Evolutionary conservation across 2,329 filamentous ascomycete species (phyloP), one percentile per base, ranked within the genome.

Genomic region (Ciborinia camelliae): DNA sequence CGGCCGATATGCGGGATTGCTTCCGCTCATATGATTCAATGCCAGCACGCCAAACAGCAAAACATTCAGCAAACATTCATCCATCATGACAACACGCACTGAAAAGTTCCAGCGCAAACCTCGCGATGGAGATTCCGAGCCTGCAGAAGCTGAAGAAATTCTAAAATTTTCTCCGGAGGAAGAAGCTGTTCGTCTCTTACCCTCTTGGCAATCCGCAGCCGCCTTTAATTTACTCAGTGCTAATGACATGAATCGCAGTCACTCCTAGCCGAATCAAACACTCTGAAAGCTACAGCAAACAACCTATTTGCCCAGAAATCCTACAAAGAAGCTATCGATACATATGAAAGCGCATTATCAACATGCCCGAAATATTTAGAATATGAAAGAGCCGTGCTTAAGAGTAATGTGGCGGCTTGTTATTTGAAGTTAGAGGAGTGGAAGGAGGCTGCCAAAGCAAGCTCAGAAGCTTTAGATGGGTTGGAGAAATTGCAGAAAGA

Each of bases 381-480:
- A 75, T 97, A 91, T 78, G 92, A 97, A 71, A 82, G 94, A 68
- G 92, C 93, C 32, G 91, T 98, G 12, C 81, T 98, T 7, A 86
- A 89, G 66, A 92, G 90, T 75, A 98, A 98, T 79, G 89, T 97
- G 69, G 85, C 94, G 1, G 94, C 93, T 12, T 97, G 92, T 74
- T 86, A 97, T 72, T 76, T 98, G 63, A 96, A 96, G 75, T 81
- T 96, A 3, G 82, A 87, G 67, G 88, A 94, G 67, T 97, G 92
- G 91, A 92, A 93, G 70, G 87, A 91, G 37, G 91, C 92, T 12
- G 83, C 92, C 51, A 87, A 88, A 57, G 83, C 85, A 12, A 92
- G 93, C 0, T 90, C 87, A 0, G 81, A 84, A 14, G 88, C 91
- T 2, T 75, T 98, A 0, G 88, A 93, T 14, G 82, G 84, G 0